phyloP scores from a whole-genome alignment of 1,284 basidiomycete species.

The Rhodotorula mucilaginosa region DNA sequence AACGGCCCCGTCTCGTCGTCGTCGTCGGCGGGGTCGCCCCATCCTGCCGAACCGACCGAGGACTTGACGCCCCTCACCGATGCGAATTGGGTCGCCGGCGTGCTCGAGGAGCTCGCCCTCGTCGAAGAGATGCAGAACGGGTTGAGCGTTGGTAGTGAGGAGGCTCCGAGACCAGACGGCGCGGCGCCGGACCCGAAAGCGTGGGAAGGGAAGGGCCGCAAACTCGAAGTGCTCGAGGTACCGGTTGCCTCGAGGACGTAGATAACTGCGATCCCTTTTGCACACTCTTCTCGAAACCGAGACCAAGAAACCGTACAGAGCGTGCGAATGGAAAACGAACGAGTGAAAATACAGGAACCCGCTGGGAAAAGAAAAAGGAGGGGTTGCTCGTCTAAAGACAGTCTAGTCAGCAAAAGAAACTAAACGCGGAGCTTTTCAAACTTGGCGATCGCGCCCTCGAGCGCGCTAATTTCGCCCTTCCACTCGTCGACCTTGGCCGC shows the following conservation, averaged over 20 bases:
- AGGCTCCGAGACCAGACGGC: neutral
- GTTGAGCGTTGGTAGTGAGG: neutral
- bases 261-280: neutral
- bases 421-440: slow-evolving; percentile 54
- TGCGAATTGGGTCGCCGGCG: slow-evolving; percentile 76
- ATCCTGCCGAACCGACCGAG: slow-evolving; percentile 56
- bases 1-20: neutral
- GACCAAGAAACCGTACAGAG: no score
- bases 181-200: neutral
- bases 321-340: no score
- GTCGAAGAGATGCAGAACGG: slow-evolving; percentile 8
- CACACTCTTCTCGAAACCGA: no score
- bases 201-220: slow-evolving; percentile 20
- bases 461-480: slow-evolving; percentile 63
- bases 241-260: neutral
- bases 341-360: neutral
- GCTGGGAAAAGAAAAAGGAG: neutral
- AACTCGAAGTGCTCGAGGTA: slow-evolving; percentile 15
- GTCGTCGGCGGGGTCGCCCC: neutral
- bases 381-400: neutral
- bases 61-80: slow-evolving; percentile 90
- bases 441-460: slow-evolving; percentile 61
- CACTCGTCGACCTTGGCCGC: slow-evolving; percentile 71
- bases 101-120: slow-evolving; percentile 53
- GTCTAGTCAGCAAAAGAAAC: neutral